phyloP scores from a whole-genome alignment of 805 yeast genomes.

The Metschnikowia anglica region DNA sequence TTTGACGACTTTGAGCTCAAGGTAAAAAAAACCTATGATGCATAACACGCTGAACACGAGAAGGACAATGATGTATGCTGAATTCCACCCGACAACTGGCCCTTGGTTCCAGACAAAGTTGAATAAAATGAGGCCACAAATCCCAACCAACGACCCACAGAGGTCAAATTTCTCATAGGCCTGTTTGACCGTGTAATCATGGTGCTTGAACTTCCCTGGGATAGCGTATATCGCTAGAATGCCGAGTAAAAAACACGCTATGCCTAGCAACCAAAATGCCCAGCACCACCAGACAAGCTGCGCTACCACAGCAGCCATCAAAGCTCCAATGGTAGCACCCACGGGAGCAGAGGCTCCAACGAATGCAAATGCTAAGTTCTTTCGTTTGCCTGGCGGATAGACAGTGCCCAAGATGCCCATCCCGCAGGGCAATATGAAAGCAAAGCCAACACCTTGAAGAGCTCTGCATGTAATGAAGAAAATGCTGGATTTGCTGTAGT shows the following conservation, averaged over 20 bases:
- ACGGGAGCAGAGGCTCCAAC: slow-evolving; percentile 63
- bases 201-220: slow-evolving; percentile 29
- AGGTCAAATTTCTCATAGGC: slow-evolving; percentile 20
- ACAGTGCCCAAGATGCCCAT: slow-evolving; percentile 53
- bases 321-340: slow-evolving; percentile 58
- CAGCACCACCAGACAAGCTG: slow-evolving; percentile 59
- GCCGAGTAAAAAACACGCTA: slow-evolving; percentile 35
- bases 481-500: slow-evolving; percentile 47
- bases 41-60: slow-evolving; percentile 51
- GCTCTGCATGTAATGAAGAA: slow-evolving; percentile 57
- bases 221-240: slow-evolving; percentile 36
- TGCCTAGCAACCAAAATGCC: slow-evolving; percentile 51
- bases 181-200: slow-evolving; percentile 15
- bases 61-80: slow-evolving; percentile 56
- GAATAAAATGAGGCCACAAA: slow-evolving; percentile 58
- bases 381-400: slow-evolving; percentile 44
- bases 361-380: slow-evolving; percentile 53
- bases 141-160: slow-evolving; percentile 55
- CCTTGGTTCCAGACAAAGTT: slow-evolving; percentile 77
- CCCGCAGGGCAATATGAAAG: slow-evolving; percentile 58
- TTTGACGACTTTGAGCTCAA: slow-evolving; percentile 46
- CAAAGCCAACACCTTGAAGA: slow-evolving; percentile 64
- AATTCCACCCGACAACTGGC: slow-evolving; percentile 66
- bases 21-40: slow-evolving; percentile 42
- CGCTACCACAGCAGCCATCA: slow-evolving; percentile 50